phyloP scores from a whole-genome alignment of 768 basidiomycete species.

The Pulveroboletus sp. region DNA sequence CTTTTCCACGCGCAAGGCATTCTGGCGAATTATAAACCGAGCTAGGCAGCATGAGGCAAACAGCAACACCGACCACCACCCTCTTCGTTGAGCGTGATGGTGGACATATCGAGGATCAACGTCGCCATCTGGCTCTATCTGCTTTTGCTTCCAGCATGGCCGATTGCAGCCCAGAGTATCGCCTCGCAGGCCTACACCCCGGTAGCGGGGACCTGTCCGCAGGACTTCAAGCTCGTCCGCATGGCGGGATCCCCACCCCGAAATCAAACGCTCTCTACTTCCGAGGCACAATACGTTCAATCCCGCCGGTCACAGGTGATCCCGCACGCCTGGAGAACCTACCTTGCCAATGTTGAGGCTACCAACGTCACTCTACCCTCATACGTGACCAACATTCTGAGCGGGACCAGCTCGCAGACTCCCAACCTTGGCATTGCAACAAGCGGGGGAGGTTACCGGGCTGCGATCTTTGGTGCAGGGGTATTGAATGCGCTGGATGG shows the following conservation, averaged over 20 bases:
- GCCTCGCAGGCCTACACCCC: slow-evolving; percentile 27
- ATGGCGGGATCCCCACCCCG: slow-evolving; percentile 18
- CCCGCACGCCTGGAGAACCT: slow-evolving; percentile 37
- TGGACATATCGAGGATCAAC: not conserved
- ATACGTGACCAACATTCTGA: slow-evolving; percentile 33
- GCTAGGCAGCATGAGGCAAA: not conserved
- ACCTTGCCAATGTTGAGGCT: slow-evolving; percentile 35
- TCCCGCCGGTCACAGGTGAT: slow-evolving; percentile 32
- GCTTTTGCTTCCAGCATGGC: not conserved
- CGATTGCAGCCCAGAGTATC: slow-evolving; percentile 18
- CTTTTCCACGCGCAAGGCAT: not conserved
- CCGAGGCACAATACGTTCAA: slow-evolving; percentile 36
- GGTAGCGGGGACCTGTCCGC: slow-evolving; percentile 14
- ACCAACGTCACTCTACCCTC: slow-evolving; percentile 28
- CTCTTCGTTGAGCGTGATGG: not conserved
- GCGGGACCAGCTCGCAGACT: slow-evolving; percentile 13
- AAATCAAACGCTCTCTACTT: slow-evolving; percentile 33
- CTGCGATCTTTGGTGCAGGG: slow-evolving; percentile 51
- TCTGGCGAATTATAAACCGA: not conserved
- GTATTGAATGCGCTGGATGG: slow-evolving; percentile 47
- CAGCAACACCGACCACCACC: not conserved
- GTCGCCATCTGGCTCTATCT: slow-evolving; percentile 11
- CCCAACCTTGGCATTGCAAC: slow-evolving; percentile 46
- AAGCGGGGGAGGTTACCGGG: slow-evolving; percentile 55
- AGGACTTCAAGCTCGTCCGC: slow-evolving; percentile 27